Evolutionary conservation across 345 rosid species (phyloP), one percentile per base, ranked within the genome.

Genomic region (Excoecaria cochinchinensis): DNA sequence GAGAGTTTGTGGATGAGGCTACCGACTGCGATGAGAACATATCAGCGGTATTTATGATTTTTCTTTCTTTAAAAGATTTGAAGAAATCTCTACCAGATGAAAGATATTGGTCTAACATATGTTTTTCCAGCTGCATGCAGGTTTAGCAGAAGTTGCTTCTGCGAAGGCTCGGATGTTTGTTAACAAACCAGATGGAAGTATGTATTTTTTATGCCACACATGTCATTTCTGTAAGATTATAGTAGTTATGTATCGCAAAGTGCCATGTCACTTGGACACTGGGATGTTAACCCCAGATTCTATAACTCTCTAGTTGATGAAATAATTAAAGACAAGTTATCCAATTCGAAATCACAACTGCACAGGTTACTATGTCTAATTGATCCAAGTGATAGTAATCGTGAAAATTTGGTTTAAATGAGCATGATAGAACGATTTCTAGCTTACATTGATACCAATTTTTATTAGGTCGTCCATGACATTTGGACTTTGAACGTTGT

Each of bases 141-240:
- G 97, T 71, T 78, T 94, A 81, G 98, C 96, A 38, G 98, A 94
- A 85, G 94, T 94, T 67, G 98, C 98, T 78, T 94, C 97, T 76
- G 98, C 97, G 65, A 92, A 94, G 90, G 98, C 98, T 78, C 86
- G 91, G 70, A 94, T 94, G 97, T 94, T 94, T 84, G 84, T 85
- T 21, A 90, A 92, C 84, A 94, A 94, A 80, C 97, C 98, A 5
- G 97, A 94, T 73, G 98, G 98, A 87, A 94, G 98, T 94, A 90
- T 68, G 87, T 81, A 69, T 44, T 67, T 57, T 71, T 47, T 3
- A 57, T 50, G 31, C 75, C 76, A 42, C 31, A 31, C 8, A 65
- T 36, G 19, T 42, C 17, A 61, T 40, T n/a, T 74, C 22, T 51
- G 13, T 10, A 55, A n/a, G 25, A 31, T 14, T 51, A 65, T 58